Conservation (phyloP, 495 filamentous ascomycete genomes). For the Chaetomium tenue region DNA sequence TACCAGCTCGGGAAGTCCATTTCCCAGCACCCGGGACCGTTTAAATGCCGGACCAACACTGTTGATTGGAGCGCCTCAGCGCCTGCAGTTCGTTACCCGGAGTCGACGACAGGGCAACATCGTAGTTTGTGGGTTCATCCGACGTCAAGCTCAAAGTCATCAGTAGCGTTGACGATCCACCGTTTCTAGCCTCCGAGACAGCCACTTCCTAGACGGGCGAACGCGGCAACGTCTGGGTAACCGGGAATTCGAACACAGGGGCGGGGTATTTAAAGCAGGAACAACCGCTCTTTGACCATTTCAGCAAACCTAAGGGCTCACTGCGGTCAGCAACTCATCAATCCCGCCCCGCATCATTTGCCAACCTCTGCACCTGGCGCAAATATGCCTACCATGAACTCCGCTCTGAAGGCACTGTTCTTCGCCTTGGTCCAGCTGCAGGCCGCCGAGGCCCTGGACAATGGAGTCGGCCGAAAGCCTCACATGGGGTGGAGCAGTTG, state of each 20-base stretch:
- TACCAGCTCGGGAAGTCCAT: background rate
- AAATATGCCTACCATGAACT: background rate
- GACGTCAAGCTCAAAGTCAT: background rate
- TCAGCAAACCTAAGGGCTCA: background rate
- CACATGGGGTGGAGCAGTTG: conserved; percentile 32
- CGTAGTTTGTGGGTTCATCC: background rate
- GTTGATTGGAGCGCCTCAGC: conserved; percentile 3
- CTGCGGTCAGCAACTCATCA: background rate
- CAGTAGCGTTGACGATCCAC: background rate
- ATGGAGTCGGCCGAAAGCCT: conserved; percentile 25
- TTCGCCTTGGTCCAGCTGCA: background rate
- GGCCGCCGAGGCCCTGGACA: background rate
- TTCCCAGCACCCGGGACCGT: background rate
- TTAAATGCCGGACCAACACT: background rate
- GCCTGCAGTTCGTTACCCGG: background rate
- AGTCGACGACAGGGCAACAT: background rate
- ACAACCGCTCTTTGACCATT: background rate
- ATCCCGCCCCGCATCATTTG: no score
- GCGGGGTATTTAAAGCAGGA: background rate
- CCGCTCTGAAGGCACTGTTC: background rate
- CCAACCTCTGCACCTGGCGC: background rate
- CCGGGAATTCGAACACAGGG: background rate
- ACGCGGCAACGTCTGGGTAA: background rate
- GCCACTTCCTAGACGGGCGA: background rate
- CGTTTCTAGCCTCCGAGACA: background rate